Evolutionary conservation across 2,329 filamentous ascomycete genomes (phyloP).

Genomic region (Alternaria incomplexa): DNA sequence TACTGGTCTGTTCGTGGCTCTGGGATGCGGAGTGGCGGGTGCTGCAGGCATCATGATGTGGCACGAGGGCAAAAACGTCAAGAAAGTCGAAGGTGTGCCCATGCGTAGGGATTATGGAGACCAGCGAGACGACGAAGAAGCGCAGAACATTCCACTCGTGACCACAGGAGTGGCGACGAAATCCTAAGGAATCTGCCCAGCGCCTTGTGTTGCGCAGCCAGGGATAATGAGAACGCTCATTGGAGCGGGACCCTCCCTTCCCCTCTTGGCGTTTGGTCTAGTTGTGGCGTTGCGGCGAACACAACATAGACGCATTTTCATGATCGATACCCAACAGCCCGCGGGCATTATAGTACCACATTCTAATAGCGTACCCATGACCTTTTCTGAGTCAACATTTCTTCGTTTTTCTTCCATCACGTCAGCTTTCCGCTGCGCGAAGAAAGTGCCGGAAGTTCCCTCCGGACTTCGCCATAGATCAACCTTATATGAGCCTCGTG

Average conservation of each 20-base stretch:
- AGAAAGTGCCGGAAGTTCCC: conserved; percentile 4
- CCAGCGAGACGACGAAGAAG: conserved; percentile 29
- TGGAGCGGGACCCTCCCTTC: background rate
- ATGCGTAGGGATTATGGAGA: conserved; percentile 33
- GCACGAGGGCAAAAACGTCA: conserved; percentile 65
- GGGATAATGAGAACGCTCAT: background rate
- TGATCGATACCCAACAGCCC: background rate
- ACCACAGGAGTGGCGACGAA: conserved; percentile 24
- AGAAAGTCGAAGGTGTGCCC: conserved; percentile 48
- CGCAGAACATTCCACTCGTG: conserved; percentile 25
- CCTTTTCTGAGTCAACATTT: background rate
- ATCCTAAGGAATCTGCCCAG: conserved; percentile 31
- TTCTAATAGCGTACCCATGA: background rate
- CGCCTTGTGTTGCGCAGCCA: conserved; percentile 1
- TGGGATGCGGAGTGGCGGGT: conserved; percentile 73
- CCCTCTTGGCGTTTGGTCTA: conserved; percentile 15
- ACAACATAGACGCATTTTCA: background rate
- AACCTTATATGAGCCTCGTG: conserved; percentile 15
- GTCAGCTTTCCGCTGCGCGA: background rate
- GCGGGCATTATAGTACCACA: background rate
- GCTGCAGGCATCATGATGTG: conserved; percentile 73
- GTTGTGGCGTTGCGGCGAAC: background rate
- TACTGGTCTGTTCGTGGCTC: conserved; percentile 77
- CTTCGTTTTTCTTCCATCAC: background rate
- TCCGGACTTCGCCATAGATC: conserved; percentile 16